These are phyloP conservation scores for Peronospora farinosa DNA, from an alignment of 352 stramenopile species.

Conservation along the genomic window DNA sequence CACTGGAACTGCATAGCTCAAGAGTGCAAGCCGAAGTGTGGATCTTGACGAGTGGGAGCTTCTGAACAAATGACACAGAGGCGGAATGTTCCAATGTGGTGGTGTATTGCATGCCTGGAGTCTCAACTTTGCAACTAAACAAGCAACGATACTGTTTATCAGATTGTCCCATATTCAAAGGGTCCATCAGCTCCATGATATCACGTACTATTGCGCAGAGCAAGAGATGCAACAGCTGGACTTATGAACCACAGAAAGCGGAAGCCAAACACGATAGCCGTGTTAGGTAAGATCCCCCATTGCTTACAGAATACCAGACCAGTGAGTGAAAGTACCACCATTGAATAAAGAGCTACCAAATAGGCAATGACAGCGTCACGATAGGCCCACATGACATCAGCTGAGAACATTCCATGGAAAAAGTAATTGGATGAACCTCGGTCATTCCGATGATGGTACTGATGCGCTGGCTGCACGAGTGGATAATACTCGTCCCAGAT, in stretches of 20 bases:
- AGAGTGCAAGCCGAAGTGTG: conserved; percentile 62
- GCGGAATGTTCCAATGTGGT: conserved; percentile 79
- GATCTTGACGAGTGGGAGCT: conserved; percentile 70
- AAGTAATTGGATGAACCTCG: conserved; percentile 77
- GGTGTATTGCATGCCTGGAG: conserved; percentile 75
- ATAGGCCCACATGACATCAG: conserved; percentile 80
- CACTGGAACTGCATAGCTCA: conserved; percentile 80
- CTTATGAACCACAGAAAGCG: conserved; percentile 70
- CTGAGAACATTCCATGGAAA: conserved; percentile 85
- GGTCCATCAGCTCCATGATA: too few species aligned
- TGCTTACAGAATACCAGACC: conserved; percentile 81
- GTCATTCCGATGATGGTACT: conserved; percentile 74
- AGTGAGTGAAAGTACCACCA: conserved; percentile 75
- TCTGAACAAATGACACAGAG: conserved; percentile 74
- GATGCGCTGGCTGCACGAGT: conserved; percentile 74
- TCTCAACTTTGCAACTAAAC: conserved; percentile 54
- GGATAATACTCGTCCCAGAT: conserved; percentile 88
- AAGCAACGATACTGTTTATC: conserved; percentile 9
- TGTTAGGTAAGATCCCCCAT: conserved; percentile 53
- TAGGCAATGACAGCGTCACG: conserved; percentile 76
- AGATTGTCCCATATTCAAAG: not conserved
- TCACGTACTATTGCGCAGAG: conserved; percentile 63
- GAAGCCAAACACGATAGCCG: conserved; percentile 47
- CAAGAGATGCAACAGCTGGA: conserved; percentile 58
- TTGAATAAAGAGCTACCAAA: conserved; percentile 68